Evolutionary conservation across 257 asterid species (phyloP).

Genomic region (Salvia rosmarinus): DNA sequence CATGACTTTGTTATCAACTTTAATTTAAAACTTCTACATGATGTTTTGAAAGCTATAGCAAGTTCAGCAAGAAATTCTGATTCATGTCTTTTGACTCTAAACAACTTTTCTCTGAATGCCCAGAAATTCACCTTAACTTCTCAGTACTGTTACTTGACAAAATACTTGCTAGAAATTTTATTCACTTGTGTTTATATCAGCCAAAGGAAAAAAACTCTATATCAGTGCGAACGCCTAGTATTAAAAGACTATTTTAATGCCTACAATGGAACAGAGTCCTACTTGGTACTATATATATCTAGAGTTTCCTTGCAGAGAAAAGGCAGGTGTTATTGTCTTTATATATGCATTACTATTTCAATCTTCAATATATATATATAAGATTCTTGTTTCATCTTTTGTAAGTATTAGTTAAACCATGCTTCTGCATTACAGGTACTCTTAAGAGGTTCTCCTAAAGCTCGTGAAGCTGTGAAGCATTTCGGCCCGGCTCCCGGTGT

Average conservation of each 20-base stretch:
- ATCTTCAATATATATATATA: too few species aligned
- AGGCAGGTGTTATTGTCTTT: neutral
- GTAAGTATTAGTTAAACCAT: neutral
- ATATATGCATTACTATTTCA: neutral
- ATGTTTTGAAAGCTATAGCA: too few species aligned
- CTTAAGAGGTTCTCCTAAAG: conserved; percentile 48
- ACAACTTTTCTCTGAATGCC: neutral
- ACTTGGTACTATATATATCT: too few species aligned
- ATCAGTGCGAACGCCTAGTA: too few species aligned
- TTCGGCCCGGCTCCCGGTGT: conserved; percentile 61
- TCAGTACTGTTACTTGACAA: neutral
- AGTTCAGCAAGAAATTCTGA: neutral
- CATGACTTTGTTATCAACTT: too few species aligned
- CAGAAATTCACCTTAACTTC: neutral
- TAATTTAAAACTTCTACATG: too few species aligned
- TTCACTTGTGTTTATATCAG: neutral
- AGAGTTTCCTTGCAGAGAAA: neutral
- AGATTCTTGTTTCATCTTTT: too few species aligned
- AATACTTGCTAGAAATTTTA: neutral
- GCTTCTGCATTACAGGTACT: conserved; percentile 37
- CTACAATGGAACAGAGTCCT: too few species aligned
- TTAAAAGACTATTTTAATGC: too few species aligned
- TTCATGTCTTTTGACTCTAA: too few species aligned
- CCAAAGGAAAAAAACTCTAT: neutral
- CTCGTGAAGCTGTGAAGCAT: conserved; percentile 60